Evolutionary conservation across 768 basidiomycete genomes (phyloP), one percentile per base, ranked within the genome.

Genomic region (Phaeotremella skinneri): DNA sequence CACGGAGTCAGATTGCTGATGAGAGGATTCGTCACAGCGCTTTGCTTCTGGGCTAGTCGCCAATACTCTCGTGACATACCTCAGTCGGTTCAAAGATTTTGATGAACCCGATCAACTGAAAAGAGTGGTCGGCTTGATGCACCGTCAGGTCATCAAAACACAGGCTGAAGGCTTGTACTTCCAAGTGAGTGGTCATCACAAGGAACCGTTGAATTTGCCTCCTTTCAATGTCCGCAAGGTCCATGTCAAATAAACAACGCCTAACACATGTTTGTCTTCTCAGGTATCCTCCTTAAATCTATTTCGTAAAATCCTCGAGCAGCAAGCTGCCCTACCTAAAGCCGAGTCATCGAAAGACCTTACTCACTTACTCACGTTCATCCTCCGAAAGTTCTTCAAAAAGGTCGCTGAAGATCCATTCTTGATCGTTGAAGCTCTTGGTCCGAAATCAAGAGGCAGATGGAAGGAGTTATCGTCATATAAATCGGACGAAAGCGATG

Each of bases 121-220:
- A 75, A 84, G 92, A 48, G 87, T 91, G 37, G 91, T 98, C 31
- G 84, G 83, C 64, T 79, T 99, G 66, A 82, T 99, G 67, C 90
- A 98, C 74, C 84, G 96, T 14, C 90, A 94, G 64, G 92, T 87
- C 45, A 85, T 99, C 61, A 86, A 84, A 68, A 87, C 87, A 16
- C 92, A 96, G 75, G 90, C 91, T 0, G 96, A 98, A 74, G 94
- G 88, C 0, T 78, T 99, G 7, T 98, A 91, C 78, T 99, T 94
- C 83, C 90, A 93, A 79, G 94, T 91, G 59, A 61, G 51, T 37
- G 42, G n/a, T 43, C 60, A 13, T 61, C 51, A 45, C 34, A 32
- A 47, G 59, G 60, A 45, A 55, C 31, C n/a, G 13, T 31, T 26
- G 58, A 56, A n/a, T n/a, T n/a, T 29, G 42, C 56, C 49, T 51